A percentile compares a stretch with the other conserved stretches of the same genome.
Evolutionary conservation across 106 monocot species (phyloP).

Genomic region (Gastrodia elata): DNA sequence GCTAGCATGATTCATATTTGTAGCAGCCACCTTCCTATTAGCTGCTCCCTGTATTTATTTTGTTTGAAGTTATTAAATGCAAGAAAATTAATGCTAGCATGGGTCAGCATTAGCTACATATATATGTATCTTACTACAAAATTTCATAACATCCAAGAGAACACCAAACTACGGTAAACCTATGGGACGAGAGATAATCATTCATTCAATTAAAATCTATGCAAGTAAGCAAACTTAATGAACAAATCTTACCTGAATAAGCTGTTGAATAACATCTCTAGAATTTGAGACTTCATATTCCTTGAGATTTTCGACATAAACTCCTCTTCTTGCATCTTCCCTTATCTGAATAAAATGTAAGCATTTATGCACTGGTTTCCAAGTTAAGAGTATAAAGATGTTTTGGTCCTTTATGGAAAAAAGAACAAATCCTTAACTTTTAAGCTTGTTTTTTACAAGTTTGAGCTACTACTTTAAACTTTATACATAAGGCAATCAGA

Average conservation of each 20-base stretch:
- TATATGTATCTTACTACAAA: neutral
- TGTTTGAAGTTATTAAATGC: neutral
- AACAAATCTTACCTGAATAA: slow-evolving; percentile 38
- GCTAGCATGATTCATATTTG: slow-evolving; percentile 94
- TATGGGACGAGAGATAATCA: neutral
- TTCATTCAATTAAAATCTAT: neutral
- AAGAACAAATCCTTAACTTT: neutral
- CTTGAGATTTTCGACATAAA: slow-evolving; percentile 82
- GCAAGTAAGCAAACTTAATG: neutral
- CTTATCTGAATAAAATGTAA: slow-evolving; percentile 43
- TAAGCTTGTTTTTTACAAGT: neutral
- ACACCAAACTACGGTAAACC: neutral
- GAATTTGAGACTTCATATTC: slow-evolving; percentile 88
- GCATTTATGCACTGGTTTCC: neutral
- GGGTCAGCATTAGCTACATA: neutral
- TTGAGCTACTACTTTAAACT: neutral
- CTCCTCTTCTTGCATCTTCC: slow-evolving; percentile 85
- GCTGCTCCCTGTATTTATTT: slow-evolving; percentile 60
- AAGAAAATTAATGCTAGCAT: neutral
- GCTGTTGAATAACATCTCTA: slow-evolving; percentile 87
- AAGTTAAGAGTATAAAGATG: neutral
- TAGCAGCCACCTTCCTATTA: slow-evolving; percentile 88
- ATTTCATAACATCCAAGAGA: neutral
- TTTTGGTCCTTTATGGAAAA: neutral
- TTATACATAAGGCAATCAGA: neutral